phyloP scores from a whole-genome alignment of 257 asterid genomes.

The Verbena officinalis region DNA sequence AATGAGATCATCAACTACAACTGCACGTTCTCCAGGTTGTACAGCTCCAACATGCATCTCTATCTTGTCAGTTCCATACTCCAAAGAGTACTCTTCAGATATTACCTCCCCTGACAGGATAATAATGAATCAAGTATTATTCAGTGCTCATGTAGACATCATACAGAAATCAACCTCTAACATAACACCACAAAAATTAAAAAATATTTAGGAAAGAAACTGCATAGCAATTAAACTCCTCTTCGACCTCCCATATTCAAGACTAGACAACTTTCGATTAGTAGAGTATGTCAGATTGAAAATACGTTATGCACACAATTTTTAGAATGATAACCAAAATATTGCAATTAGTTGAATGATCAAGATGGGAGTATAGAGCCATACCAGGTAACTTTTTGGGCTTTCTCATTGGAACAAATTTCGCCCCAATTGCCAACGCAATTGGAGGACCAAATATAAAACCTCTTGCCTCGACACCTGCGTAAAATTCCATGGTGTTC shows the following conservation, averaged over 20 bases:
- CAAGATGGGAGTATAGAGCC: conserved; percentile 13
- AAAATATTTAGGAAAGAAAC: conserved; percentile 1
- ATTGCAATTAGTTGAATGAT: conserved; percentile 13
- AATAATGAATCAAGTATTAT: conserved; percentile 5
- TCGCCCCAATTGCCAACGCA: conserved; percentile 94
- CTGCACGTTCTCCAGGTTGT: conserved; percentile 80
- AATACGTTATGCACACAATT: conserved; percentile 1
- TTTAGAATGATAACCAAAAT: conserved; percentile 10
- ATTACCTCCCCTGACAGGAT: conserved; percentile 76
- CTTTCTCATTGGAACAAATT: conserved; percentile 91
- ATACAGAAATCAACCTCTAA: not conserved
- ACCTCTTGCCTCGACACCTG: conserved; percentile 97
- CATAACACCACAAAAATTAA: not conserved
- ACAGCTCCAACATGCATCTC: conserved; percentile 99
- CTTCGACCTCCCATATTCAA: not conserved
- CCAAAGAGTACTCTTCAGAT: conserved; percentile 93
- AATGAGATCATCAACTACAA: conserved; percentile 88
- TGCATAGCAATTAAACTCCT: not conserved
- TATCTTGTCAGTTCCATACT: conserved; percentile 84
- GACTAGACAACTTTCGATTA: conserved; percentile 10
- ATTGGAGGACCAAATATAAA: conserved; percentile 97
- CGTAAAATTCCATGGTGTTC: conserved; percentile 24
- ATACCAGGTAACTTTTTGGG: conserved; percentile 91
- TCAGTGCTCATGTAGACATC: not conserved
- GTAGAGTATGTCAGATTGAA: not conserved